Evolutionary conservation across 2,329 filamentous ascomycete species (phyloP), one percentile per base, ranked within the genome.

Genomic region (Trichoderma polysporum): DNA sequence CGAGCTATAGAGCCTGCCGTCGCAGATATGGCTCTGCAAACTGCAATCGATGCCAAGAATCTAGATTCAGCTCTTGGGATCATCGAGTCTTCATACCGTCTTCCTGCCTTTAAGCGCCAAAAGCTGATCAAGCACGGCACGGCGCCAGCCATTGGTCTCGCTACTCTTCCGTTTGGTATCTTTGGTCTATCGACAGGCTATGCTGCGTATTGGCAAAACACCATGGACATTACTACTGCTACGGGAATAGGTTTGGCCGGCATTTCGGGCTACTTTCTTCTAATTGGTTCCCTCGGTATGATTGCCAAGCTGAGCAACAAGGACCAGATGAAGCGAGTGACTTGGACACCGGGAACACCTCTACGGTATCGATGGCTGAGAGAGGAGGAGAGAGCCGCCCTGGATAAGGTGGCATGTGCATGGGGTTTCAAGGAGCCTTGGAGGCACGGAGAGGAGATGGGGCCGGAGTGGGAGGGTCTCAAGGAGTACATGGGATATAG

Each of bases 281-380:
- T 93, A 70, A 93, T 93, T 4, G 89, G 88, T 4, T 92, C 90
- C 10, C 86, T 98, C 62, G 95, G 94, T 2, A 81, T 95, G 49
- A 88, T 98, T 41, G 93, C 94, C 9, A 82, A 96, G 68, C 89
- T 92, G 29, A 97, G 94, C 37, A 85, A 90, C 68, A 97, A 97
- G 78, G 94, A 98, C 77, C 93, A 98, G 79, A 97, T 97, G 92
- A 90, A 91, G 74, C 88, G 95, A 22, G 93, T 98, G 5, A 94
- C 92, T 2, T 99, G 95, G 95, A 85, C 90, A 9, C 88, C 88
- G 0, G 95, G 95, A 12, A 90, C 92, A 37, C 90, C 92, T 25
- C 80, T 98, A 70, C 86, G 91, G 69, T 86, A 92, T 73, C 86
- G 95, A 15, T 98, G 94, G 91, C 78, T 97, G 63, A 85, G 92